phyloP scores from a whole-genome alignment of 164 flowering plant species.

The Echeveria elegans region DNA sequence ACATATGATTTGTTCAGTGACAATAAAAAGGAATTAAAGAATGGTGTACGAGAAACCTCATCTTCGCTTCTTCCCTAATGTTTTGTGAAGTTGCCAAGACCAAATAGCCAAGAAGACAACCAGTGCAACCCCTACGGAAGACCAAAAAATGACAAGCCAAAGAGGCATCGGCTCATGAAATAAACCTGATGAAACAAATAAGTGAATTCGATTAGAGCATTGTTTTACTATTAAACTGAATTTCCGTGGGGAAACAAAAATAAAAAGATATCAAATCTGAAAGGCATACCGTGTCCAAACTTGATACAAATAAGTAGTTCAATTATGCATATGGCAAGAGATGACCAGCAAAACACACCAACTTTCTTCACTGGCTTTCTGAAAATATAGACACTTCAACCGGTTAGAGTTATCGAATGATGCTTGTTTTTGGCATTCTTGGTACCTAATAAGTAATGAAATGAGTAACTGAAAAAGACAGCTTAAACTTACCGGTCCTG shows the following conservation, averaged over 20 bases:
- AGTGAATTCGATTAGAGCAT: too few species aligned
- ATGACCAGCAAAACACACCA: conserved; percentile 95
- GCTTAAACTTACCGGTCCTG: conserved; percentile 55
- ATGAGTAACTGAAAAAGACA: not conserved
- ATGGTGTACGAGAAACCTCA: conserved; percentile 23
- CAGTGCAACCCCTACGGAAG: conserved; percentile 34
- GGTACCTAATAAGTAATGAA: not conserved
- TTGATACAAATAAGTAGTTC: conserved; percentile 97
- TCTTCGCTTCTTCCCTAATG: conserved; percentile 44
- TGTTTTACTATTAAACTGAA: not conserved
- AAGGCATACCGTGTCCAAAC: conserved; percentile 77
- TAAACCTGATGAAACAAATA: conserved; percentile 38
- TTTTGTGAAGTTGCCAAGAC: conserved; percentile 70
- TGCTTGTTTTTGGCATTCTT: not conserved
- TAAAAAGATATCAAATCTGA: not conserved
- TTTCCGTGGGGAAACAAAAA: not conserved
- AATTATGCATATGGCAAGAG: conserved; percentile 88
- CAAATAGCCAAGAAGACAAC: conserved; percentile 45
- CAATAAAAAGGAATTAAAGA: conserved; percentile 29
- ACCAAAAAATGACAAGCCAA: conserved; percentile 76
- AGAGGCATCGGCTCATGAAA: conserved; percentile 80
- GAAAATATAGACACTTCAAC: not conserved
- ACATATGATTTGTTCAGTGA: conserved; percentile 6
- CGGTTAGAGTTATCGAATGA: not conserved
- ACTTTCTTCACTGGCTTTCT: conserved; percentile 51